A percentile compares a stretch with the other conserved stretches of the same genome.
Evolutionary conservation across 2,329 filamentous ascomycete genomes (phyloP).

Genomic region (Neoascochyta sp.): DNA sequence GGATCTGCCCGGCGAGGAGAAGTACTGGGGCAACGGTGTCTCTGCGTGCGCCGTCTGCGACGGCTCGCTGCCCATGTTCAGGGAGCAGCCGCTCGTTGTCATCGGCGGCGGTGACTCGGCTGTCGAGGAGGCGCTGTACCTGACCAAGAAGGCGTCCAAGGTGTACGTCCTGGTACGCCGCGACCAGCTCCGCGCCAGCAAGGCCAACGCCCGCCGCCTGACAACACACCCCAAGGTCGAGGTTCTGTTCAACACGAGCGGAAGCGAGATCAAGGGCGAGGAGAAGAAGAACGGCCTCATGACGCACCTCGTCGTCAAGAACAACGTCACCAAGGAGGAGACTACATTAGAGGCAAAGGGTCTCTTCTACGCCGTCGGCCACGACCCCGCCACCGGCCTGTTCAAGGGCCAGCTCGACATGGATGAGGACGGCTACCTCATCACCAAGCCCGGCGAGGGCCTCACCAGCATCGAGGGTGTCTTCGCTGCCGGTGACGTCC

Average conservation of each 20-base stretch:
- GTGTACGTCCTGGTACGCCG: conserved; percentile 90
- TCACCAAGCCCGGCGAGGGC: conserved; percentile 84
- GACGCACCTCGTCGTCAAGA: conserved; percentile 79
- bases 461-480: conserved; percentile 86
- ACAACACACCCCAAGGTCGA: conserved; percentile 83
- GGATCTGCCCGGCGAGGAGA: conserved; percentile 80
- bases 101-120: conserved; percentile 96
- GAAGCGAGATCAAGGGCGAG: conserved; percentile 80
- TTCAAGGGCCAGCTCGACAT: conserved; percentile 87
- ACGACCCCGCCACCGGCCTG: conserved; percentile 87
- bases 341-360: conserved; percentile 88
- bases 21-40: conserved; percentile 96
- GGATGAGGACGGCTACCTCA: conserved; percentile 85
- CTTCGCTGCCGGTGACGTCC: conserved; percentile 94
- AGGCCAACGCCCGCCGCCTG: conserved; percentile 86
- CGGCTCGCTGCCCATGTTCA: conserved; percentile 93
- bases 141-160: conserved; percentile 95
- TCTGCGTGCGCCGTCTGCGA: conserved; percentile 97
- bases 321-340: conserved; percentile 69
- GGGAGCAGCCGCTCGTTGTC: conserved; percentile 90
- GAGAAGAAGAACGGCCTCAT: conserved; percentile 72
- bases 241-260: conserved; percentile 79
- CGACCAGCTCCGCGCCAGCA: conserved; percentile 81
- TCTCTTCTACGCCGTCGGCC: conserved; percentile 94
- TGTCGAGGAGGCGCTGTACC: conserved; percentile 93